Conservation (phyloP, 108 stramenopile genomes). For the Mediolabrus comicus region DNA sequence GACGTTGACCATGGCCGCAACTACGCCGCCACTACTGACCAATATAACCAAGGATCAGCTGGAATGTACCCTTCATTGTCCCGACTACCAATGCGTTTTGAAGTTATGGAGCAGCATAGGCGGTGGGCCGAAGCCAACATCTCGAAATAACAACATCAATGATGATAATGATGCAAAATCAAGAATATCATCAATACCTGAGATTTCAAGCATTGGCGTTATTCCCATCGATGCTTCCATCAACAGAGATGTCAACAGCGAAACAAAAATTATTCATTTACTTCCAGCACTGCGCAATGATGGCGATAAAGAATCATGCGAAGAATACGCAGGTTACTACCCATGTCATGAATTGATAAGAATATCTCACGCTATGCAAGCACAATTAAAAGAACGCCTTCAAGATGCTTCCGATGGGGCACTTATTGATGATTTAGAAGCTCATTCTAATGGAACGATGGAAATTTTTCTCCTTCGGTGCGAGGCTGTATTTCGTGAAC, state of each 20-base stretch:
- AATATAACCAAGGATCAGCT: conserved; percentile 20
- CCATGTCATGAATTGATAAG: conserved; percentile 28
- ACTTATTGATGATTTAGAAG: neutral
- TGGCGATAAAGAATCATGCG: neutral
- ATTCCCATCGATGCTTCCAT: conserved; percentile 22
- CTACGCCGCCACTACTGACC: conserved; percentile 21
- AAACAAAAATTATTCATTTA: conserved; percentile 10
- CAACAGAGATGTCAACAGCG: neutral
- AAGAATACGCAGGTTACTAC: conserved; percentile 2
- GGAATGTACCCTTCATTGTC: conserved; percentile 34
- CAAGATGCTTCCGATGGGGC: conserved; percentile 42
- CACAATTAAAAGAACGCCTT: conserved; percentile 35
- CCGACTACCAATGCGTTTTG: conserved; percentile 32
- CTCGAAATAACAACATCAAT: neutral
- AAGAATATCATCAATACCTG: conserved; percentile 8
- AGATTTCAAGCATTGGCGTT: conserved; percentile 27
- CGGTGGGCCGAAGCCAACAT: neutral
- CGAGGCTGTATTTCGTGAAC: conserved; percentile 37
- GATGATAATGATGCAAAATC: neutral
- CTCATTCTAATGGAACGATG: conserved; percentile 7
- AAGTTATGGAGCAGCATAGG: conserved; percentile 24
- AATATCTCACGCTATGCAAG: conserved; percentile 21
- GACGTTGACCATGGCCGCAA: neutral
- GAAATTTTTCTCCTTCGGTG: conserved; percentile 44
- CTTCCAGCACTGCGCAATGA: conserved; percentile 8